Conservation (phyloP, 768 basidiomycete genomes). For the Austroboletus eburneus region DNA sequence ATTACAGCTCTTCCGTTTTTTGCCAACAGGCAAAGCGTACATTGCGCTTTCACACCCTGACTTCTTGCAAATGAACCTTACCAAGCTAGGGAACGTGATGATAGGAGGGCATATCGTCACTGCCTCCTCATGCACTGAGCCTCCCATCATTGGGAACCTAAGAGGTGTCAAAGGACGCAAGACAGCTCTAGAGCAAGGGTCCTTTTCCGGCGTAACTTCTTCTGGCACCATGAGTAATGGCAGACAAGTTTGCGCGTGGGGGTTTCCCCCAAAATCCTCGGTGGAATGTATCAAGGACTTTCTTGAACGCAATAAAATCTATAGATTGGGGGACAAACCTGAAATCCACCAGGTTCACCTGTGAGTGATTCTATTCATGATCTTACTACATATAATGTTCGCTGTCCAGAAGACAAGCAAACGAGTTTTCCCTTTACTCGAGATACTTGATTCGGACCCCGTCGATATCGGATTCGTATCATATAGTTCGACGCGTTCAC, state of each 20-base stretch:
- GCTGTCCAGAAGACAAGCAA: slow-evolving; percentile 29
- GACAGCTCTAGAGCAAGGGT: slow-evolving; percentile 35
- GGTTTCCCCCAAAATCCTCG: slow-evolving; percentile 50
- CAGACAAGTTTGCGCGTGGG: slow-evolving; percentile 55
- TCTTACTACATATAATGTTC: background rate
- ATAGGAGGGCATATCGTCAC: slow-evolving; percentile 43
- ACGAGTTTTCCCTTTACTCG: slow-evolving; percentile 42
- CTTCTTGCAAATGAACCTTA: slow-evolving; percentile 38
- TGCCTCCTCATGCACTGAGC: slow-evolving; percentile 30
- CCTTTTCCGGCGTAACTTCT: slow-evolving; percentile 40
- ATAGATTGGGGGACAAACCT: slow-evolving; percentile 35
- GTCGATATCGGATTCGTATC: slow-evolving; percentile 64
- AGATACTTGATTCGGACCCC: slow-evolving; percentile 53
- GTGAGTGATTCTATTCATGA: slow-evolving; percentile 35
- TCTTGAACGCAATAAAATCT: slow-evolving; percentile 44
- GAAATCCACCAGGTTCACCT: slow-evolving; percentile 46
- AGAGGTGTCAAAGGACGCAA: slow-evolving; percentile 41
- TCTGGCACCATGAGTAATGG: slow-evolving; percentile 51
- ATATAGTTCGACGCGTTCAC: slow-evolving; percentile 59
- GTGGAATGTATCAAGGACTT: slow-evolving; percentile 34
- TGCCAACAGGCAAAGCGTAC: slow-evolving; percentile 55
- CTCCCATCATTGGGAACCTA: slow-evolving; percentile 21
- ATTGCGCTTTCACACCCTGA: slow-evolving; percentile 51
- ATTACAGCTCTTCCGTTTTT: slow-evolving; percentile 56
- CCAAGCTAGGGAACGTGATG: slow-evolving; percentile 39